A percentile compares a stretch with the other conserved stretches of the same genome.
Evolutionary conservation across 164 flowering plant genomes (phyloP).

Genomic region (Stephania cephalantha): DNA sequence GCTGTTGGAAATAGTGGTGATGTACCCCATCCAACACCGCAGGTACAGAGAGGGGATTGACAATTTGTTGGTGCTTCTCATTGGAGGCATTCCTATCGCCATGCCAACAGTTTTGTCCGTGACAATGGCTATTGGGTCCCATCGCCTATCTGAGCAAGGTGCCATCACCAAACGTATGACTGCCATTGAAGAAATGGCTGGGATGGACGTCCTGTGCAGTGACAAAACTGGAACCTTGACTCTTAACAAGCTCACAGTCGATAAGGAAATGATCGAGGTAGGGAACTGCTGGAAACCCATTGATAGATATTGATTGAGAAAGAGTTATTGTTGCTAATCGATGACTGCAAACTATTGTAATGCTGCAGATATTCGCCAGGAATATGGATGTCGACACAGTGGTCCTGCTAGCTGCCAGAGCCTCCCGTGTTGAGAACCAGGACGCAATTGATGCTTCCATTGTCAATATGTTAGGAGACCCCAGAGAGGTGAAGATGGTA

Average conservation of each 20-base stretch:
- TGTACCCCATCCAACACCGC: slow-evolving; percentile 71
- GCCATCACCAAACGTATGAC: slow-evolving; percentile 97
- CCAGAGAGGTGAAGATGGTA: slow-evolving; percentile 27
- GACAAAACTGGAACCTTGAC: slow-evolving; percentile 95
- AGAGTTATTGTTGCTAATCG: not conserved
- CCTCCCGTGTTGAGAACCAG: slow-evolving; percentile 44
- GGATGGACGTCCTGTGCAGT: slow-evolving; percentile 92
- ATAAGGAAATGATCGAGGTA: slow-evolving; percentile 39
- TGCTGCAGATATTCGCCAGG: slow-evolving; percentile 25
- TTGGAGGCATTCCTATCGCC: slow-evolving; percentile 96
- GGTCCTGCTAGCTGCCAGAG: slow-evolving; percentile 29
- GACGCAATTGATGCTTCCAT: slow-evolving; percentile 44
- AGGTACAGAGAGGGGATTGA: slow-evolving; percentile 77
- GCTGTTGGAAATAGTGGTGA: slow-evolving; percentile 65
- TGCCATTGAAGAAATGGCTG: slow-evolving; percentile 96
- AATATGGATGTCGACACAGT: slow-evolving; percentile 28
- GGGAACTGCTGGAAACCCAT: not conserved
- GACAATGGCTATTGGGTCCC: slow-evolving; percentile 95
- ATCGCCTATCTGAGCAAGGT: slow-evolving; percentile 83
- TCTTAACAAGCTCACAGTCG: slow-evolving; percentile 81
- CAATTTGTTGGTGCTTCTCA: slow-evolving; percentile 73
- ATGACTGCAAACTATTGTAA: not conserved
- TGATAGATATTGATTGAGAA: not conserved
- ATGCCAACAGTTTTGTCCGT: slow-evolving; percentile 94
- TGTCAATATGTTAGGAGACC: slow-evolving; percentile 40